phyloP scores from a whole-genome alignment of 1,284 basidiomycete genomes.

The Testicularia cyperi region DNA sequence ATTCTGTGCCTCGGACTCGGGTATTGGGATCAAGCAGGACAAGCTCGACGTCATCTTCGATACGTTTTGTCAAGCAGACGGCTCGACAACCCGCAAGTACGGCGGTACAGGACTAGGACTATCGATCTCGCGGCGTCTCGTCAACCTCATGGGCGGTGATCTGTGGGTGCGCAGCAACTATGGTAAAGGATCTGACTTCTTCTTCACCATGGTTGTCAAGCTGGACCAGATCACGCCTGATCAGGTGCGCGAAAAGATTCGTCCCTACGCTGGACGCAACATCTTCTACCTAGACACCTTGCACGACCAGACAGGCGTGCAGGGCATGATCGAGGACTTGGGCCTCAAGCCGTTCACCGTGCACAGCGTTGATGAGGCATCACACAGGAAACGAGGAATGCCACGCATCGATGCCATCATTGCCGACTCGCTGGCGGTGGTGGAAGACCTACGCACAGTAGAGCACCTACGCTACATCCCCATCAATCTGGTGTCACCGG shows the following conservation, averaged over 20 bases:
- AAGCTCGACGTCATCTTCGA: slow-evolving; percentile 99
- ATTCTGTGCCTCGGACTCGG: slow-evolving; percentile 96
- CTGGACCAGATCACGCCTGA: slow-evolving; percentile 50
- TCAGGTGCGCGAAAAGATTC: slow-evolving; percentile 55
- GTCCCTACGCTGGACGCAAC: slow-evolving; percentile 54
- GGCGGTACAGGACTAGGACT: slow-evolving; percentile 97
- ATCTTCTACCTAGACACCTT: slow-evolving; percentile 89
- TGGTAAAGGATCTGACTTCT: slow-evolving; percentile 90
- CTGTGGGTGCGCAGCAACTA: slow-evolving; percentile 95
- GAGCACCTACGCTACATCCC: slow-evolving; percentile 96
- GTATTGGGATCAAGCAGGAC: slow-evolving; percentile 98
- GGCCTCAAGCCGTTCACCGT: slow-evolving; percentile 79
- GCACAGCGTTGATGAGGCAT: slow-evolving; percentile 74
- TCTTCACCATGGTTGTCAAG: slow-evolving; percentile 76
- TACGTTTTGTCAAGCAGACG: slow-evolving; percentile 98
- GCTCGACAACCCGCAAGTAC: slow-evolving; percentile 71
- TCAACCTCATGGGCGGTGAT: slow-evolving; percentile 95
- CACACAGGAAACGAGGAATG: slow-evolving; percentile 72
- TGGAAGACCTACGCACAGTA: slow-evolving; percentile 84
- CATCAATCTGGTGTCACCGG: slow-evolving; percentile 79
- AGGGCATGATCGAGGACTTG: slow-evolving; percentile 75
- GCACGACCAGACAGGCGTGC: slow-evolving; percentile 74
- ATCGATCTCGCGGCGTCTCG: slow-evolving; percentile 72
- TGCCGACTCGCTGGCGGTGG: slow-evolving; percentile 81
- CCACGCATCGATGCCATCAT: slow-evolving; percentile 94